Evolutionary conservation across 2,329 filamentous ascomycete genomes (phyloP).

Genomic region (Paecilomyces formosus): DNA sequence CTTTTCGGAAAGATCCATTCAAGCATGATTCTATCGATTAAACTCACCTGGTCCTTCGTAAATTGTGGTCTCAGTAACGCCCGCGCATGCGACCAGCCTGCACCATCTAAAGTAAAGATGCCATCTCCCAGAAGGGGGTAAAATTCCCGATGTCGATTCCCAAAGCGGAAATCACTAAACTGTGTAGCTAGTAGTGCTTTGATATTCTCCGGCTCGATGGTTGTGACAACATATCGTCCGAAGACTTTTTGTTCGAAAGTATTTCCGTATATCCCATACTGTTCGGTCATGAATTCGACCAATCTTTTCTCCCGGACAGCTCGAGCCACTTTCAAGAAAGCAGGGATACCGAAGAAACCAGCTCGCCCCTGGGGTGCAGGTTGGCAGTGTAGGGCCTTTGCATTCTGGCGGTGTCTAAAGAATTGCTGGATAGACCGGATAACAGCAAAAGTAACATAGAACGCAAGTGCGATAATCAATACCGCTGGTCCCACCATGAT

Average conservation of each 20-base stretch:
- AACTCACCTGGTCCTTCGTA: constrained; percentile 68
- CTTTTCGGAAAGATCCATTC: neutral
- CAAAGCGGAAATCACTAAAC: constrained; percentile 76
- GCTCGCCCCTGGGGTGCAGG: constrained; percentile 8
- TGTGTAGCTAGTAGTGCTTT: constrained; percentile 79
- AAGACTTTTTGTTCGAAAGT: constrained; percentile 18
- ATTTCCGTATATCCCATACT: constrained; percentile 16
- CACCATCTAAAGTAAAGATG: constrained; percentile 64
- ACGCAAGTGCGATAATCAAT: constrained; percentile 11
- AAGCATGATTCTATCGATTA: neutral
- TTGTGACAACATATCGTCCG: constrained; percentile 13
- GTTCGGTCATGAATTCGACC: constrained; percentile 19
- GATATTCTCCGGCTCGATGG: constrained; percentile 54
- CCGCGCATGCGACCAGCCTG: constrained; percentile 69
- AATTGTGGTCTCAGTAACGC: constrained; percentile 81
- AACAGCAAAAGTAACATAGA: constrained; percentile 14
- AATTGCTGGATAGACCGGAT: constrained; percentile 14
- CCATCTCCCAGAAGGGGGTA: constrained; percentile 37
- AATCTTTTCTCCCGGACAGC: constrained; percentile 21
- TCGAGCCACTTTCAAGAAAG: constrained; percentile 15
- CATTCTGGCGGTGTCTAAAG: constrained; percentile 14
- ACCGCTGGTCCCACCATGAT: constrained; percentile 9
- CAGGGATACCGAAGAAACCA: constrained; percentile 16
- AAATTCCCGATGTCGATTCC: constrained; percentile 62
- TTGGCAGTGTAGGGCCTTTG: constrained; percentile 20